Evolutionary conservation across 2,329 filamentous ascomycete species (phyloP), one percentile per base, ranked within the genome.

Genomic region (Penicillium sp.): DNA sequence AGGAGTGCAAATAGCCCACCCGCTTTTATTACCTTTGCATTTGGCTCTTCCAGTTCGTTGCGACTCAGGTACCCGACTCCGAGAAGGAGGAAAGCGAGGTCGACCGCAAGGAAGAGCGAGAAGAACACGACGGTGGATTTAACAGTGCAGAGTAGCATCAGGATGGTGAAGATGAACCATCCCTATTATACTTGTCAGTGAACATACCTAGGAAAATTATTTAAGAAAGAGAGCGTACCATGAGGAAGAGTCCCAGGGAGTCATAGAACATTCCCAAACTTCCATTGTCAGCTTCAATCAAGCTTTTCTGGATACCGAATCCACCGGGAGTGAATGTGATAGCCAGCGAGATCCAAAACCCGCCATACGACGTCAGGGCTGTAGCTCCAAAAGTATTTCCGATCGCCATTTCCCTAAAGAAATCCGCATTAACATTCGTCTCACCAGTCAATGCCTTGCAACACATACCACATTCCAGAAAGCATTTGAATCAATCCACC

Each of bases 301-400:
- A 78, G 66, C 81, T 78, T 13, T 77, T 76, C 26, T 79, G 74
- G 58, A 90, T 84, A 48, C 81, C 74, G 77, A 88, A 90, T n/a
- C 80, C 79, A 55, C 81, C 79, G 0, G 81, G 88, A 0, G 87
- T 89, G 55, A 88, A 77, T 47, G 90, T 81, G 64, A 91, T 86
- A 58, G 78, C 88, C 65, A 89, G 87, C 21, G 79, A 79, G 67
- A 91, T 86, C 89, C 89, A 92, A 80, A 91, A 92, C 52, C 88
- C 89, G 61, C 89, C 89, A 67, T 89, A 91, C 0, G 89, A 91
- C 4, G 87, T 88, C 43, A 91, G 77, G 1, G 88, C 88, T 6
- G 88, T 91, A 37, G 88, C 89, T 78, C 88, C 88, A 62, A 91
- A 91, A 3, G 89, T 91, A 78, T 92, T 91, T 54, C 88, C 89